phyloP scores from a whole-genome alignment of 129 eudicot genomes.

The Flaveria linearis region DNA sequence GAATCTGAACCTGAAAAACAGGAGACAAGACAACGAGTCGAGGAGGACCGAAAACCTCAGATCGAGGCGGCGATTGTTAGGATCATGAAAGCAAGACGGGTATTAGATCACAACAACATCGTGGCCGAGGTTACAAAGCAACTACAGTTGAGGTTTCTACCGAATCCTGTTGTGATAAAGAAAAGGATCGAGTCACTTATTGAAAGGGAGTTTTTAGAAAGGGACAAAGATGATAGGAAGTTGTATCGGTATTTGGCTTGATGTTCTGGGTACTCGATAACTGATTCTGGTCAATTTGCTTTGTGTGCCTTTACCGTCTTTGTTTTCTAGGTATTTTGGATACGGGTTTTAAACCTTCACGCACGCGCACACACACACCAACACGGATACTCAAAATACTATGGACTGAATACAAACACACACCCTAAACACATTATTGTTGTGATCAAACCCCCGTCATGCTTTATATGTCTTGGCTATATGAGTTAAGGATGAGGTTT shows the following conservation, averaged over 20 bases:
- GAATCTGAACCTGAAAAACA: constrained; percentile 30
- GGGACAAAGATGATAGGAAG: constrained; percentile 51
- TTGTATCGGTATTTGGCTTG: constrained; percentile 29
- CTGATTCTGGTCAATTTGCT: constrained; percentile 2
- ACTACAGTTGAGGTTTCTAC: constrained; percentile 22
- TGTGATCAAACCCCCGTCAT: not conserved
- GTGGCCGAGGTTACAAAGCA: constrained; percentile 38
- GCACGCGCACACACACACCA: not conserved
- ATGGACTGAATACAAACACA: not conserved
- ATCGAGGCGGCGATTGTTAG: constrained; percentile 54
- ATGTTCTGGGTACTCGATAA: constrained; percentile 2
- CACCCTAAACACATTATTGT: not conserved
- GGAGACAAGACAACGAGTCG: constrained; percentile 36
- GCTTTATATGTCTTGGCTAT: not conserved
- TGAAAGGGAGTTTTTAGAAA: constrained; percentile 52
- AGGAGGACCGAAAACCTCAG: constrained; percentile 54
- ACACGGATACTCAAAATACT: not conserved
- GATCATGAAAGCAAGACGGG: constrained; percentile 50
- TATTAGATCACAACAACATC: constrained; percentile 47
- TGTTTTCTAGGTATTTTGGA: not conserved
- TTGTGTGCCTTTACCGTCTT: not conserved
- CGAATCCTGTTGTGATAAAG: constrained; percentile 37
- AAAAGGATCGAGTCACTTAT: constrained; percentile 49
- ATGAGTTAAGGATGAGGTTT: not conserved
- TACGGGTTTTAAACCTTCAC: not conserved